These are phyloP conservation scores for Kwoniella botswanensis DNA, from an alignment of 768 basidiomycete genomes.

Conservation along the genomic window DNA sequence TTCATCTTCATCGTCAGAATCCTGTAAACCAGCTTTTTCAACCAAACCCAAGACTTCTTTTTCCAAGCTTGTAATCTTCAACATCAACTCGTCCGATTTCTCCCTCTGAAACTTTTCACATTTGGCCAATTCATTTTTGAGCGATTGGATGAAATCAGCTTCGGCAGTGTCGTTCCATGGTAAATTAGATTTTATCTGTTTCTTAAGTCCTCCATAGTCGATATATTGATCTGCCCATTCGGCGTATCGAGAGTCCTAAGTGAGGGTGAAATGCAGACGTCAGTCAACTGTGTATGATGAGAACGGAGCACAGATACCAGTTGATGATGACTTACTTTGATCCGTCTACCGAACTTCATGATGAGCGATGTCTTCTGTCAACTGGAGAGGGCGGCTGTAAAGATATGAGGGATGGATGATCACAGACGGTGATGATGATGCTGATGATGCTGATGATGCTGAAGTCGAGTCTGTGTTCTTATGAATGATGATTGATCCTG, in stretches of 20 bases:
- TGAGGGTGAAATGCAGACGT: too few species aligned
- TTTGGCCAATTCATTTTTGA: constrained; percentile 88
- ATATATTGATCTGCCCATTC: constrained; percentile 93
- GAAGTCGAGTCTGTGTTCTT: too few species aligned
- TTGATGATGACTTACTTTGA: constrained; percentile 19
- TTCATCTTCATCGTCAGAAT: constrained; percentile 67
- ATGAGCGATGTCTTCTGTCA: not conserved
- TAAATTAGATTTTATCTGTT: constrained; percentile 78
- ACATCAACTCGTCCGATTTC: constrained; percentile 76
- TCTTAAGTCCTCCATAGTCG: constrained; percentile 86
- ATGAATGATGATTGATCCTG: too few species aligned
- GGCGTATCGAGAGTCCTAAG: constrained; percentile 77
- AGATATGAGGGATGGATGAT: too few species aligned
- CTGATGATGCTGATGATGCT: too few species aligned
- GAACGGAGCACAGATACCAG: not conserved
- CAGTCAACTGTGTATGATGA: not conserved
- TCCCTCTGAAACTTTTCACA: constrained; percentile 89
- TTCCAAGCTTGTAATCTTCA: constrained; percentile 81
- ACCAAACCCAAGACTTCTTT: constrained; percentile 76
- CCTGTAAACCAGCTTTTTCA: constrained; percentile 33
- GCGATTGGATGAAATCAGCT: constrained; percentile 74
- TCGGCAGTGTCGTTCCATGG: constrained; percentile 85
- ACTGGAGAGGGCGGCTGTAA: too few species aligned
- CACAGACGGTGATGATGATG: too few species aligned
- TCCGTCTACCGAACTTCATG: constrained; percentile 31